phyloP scores from a whole-genome alignment of 805 yeast species.

The Ogataea ramenticola region DNA sequence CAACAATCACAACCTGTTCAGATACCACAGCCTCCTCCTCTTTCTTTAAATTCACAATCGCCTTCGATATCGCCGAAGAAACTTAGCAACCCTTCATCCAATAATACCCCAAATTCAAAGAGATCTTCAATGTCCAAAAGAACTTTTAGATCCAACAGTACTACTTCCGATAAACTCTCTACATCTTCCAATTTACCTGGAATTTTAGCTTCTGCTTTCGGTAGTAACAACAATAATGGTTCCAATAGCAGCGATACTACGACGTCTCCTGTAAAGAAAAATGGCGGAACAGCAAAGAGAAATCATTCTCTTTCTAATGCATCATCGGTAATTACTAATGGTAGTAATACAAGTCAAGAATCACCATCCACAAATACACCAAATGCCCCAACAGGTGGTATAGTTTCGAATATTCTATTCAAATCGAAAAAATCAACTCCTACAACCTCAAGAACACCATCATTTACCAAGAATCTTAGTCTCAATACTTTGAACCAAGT shows the following conservation, averaged over 20 bases:
- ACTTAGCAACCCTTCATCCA: constrained; percentile 1
- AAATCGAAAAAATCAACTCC: not conserved
- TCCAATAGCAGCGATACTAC: not conserved
- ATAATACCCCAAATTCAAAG: constrained; percentile 19
- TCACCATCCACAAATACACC: not conserved
- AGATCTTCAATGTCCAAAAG: constrained; percentile 25
- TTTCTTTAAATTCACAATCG: not conserved
- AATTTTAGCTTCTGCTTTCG: not conserved
- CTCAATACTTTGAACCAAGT: not conserved
- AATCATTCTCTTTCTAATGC: constrained; percentile 2
- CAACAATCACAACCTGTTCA: too few species aligned
- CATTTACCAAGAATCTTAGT: not conserved
- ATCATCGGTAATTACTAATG: not conserved
- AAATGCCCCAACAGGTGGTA: not conserved
- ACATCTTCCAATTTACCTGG: not conserved
- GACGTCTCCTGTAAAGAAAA: not conserved
- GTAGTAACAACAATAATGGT: not conserved
- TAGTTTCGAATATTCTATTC: not conserved
- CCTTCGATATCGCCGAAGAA: constrained; percentile 9
- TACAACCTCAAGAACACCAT: not conserved
- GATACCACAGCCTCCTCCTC: constrained; percentile 1
- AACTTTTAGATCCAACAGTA: constrained; percentile 23
- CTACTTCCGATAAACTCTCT: not conserved
- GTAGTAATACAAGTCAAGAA: not conserved
- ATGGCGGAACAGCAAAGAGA: not conserved